phyloP scores from a whole-genome alignment of 352 stramenopile species.

The Phytophthora pistaciae region DNA sequence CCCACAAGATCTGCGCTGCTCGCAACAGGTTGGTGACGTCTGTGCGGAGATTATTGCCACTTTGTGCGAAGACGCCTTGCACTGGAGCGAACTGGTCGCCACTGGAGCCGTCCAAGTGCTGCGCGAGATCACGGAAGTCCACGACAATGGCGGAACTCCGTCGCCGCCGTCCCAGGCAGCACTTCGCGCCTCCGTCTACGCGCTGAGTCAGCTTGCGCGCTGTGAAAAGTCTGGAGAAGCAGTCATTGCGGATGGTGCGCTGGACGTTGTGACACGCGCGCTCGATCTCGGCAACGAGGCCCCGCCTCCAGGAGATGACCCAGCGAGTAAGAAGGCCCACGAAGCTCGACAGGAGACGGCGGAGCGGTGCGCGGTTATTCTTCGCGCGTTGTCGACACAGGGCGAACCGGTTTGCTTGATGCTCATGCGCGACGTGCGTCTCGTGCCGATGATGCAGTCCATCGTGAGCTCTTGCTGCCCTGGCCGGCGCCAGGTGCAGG shows the following conservation, averaged over 20 bases:
- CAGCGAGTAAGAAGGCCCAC: constrained; percentile 33
- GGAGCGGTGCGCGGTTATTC: constrained; percentile 74
- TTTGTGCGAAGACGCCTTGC: constrained; percentile 67
- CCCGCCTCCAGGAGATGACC: not conserved
- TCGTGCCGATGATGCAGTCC: constrained; percentile 58
- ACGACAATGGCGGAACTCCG: constrained; percentile 3
- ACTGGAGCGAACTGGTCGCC: constrained; percentile 59
- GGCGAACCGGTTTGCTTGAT: constrained; percentile 47
- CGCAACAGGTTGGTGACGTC: constrained; percentile 55
- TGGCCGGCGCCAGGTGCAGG: constrained; percentile 49
- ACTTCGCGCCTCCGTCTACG: constrained; percentile 65
- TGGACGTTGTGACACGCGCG: constrained; percentile 66
- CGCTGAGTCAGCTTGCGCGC: constrained; percentile 73
- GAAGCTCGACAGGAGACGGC: constrained; percentile 50
- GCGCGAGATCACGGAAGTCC: constrained; percentile 49
- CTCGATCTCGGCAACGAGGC: constrained; percentile 26
- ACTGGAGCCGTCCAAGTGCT: constrained; percentile 70
- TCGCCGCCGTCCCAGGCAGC: constrained; percentile 26
- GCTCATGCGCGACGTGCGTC: constrained; percentile 60
- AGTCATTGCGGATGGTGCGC: constrained; percentile 63
- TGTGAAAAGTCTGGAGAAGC: constrained; percentile 48
- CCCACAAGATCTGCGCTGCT: constrained; percentile 46
- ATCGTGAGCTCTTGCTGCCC: constrained; percentile 48
- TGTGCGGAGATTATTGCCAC: constrained; percentile 74
- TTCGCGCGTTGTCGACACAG: constrained; percentile 72